Base-by-base conservation (phyloP, 2,329 filamentous ascomycete species). In the Tolypocladium endophyticum region DNA sequence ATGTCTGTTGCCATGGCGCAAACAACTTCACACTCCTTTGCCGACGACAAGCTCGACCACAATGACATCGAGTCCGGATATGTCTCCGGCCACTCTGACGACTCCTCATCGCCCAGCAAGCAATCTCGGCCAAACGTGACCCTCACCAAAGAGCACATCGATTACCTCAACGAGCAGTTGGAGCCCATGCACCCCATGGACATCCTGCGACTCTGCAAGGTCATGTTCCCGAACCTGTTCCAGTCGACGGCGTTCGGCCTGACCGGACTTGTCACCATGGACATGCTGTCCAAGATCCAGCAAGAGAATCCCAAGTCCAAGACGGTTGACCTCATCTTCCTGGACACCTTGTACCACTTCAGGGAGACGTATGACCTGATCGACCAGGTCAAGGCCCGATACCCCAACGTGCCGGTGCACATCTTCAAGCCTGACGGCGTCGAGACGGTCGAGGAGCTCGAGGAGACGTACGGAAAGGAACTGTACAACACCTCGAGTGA, bases 191-290 rank as follows among this genome's bases (percentile, higher is more conserved):
- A 92, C 71, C 90, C 94, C 62, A 81, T 93, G 82, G 93, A 97
- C 65, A 88, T 97, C 68, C 84, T 99, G 62, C 88, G 87, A 76
- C 97, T 96, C 89, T 91, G 88, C 81, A 89, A 93, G 71, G 87
- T 89, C 67, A 88, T 93, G 67, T 88, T 99, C 68, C 94, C 94
- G 69, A 88, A 88, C 71, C 85, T 97, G 53, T 97, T 85, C 77
- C 90, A 94, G 75, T 90, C 89, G 52, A 93, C 90, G 16, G 89
- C 90, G 59, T 93, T 93, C 70, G 89, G 89, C 58, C 76, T 93
- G 63, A 90, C 89, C 1, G 90, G 90, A 52, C 85, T 94, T 39
- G 90, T 87, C 64, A 92, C 89, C 61, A 81, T 94, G 70, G 90
- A 95, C 75, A 92, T 94, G 85, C 83, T 94, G 43, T 88, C 89